Evolutionary conservation across 352 stramenopile genomes (phyloP).

Genomic region (Sclerospora graminicola): DNA sequence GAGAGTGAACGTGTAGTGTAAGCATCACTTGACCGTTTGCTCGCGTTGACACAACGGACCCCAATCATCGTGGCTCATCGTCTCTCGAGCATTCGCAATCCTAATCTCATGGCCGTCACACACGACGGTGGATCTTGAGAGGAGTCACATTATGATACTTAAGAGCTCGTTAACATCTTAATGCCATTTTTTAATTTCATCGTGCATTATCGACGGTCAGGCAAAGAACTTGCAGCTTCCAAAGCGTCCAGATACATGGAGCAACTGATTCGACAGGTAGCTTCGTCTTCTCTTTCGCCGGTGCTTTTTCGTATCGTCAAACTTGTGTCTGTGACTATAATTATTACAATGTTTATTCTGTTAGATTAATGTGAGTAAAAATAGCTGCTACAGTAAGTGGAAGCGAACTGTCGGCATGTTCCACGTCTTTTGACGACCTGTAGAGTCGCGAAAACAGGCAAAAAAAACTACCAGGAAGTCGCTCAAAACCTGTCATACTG

Average conservation of each 20-base stretch:
- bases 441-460: slow-evolving; percentile 29
- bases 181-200: slow-evolving; percentile 11
- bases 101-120: slow-evolving; percentile 27
- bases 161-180: too few species aligned
- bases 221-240: not conserved
- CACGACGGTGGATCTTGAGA: slow-evolving; percentile 9
- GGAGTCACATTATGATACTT: too few species aligned
- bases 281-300: slow-evolving; percentile 2
- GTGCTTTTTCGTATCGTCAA: slow-evolving; percentile 3
- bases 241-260: slow-evolving; percentile 14
- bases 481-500: slow-evolving; percentile 29
- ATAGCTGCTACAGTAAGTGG: slow-evolving; percentile 15
- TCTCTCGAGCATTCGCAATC: slow-evolving; percentile 25
- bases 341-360: slow-evolving; percentile 2
- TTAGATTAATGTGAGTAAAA: slow-evolving; percentile 32
- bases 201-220: slow-evolving; percentile 8
- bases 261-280: slow-evolving; percentile 13
- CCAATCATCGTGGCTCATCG: slow-evolving; percentile 28
- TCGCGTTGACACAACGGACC: slow-evolving; percentile 23
- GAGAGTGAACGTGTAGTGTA: slow-evolving; percentile 28
- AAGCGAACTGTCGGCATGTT: slow-evolving; percentile 32
- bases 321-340: slow-evolving; percentile 8
- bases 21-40: slow-evolving; percentile 21
- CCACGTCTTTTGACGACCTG: slow-evolving; percentile 24
- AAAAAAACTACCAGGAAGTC: slow-evolving; percentile 19